A percentile compares a stretch with the other conserved stretches of the same genome.
These are phyloP conservation scores for Phytophthora meadii DNA, from an alignment of 352 stramenopile genomes.

Conservation along the genomic window DNA sequence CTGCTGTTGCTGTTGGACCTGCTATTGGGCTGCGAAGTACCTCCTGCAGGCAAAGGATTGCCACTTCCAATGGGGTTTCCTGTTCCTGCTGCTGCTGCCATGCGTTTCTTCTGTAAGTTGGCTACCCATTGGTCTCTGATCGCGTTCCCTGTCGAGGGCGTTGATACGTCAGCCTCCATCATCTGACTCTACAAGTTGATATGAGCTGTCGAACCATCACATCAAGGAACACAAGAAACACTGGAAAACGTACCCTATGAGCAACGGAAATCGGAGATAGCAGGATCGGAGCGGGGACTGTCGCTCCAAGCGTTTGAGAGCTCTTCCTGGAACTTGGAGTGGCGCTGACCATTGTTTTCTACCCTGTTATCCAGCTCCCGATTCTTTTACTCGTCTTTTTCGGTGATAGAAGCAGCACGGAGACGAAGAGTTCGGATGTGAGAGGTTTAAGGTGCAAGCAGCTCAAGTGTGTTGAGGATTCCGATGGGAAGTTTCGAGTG, in stretches of 20 bases:
- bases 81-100: slow-evolving; percentile 41
- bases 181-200: slow-evolving; percentile 35
- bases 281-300: slow-evolving; percentile 34
- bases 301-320: slow-evolving; percentile 10
- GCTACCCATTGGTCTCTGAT: slow-evolving; percentile 87
- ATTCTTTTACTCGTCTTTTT: slow-evolving; percentile 20
- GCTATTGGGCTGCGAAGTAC: slow-evolving; percentile 13
- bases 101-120: slow-evolving; percentile 82
- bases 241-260: slow-evolving; percentile 43
- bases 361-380: slow-evolving; percentile 14
- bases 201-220: slow-evolving; percentile 13
- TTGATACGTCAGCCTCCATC: slow-evolving; percentile 29
- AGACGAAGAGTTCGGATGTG: slow-evolving; percentile 47
- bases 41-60: slow-evolving; percentile 24
- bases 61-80: slow-evolving; percentile 33
- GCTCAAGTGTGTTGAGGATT: slow-evolving; percentile 21
- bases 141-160: slow-evolving; percentile 51
- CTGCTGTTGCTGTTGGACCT: slow-evolving; percentile 29
- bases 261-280: slow-evolving; percentile 62
- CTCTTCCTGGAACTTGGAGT: slow-evolving; percentile 17
- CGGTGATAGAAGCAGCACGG: slow-evolving; percentile 27
- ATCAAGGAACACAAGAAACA: slow-evolving; percentile 10
- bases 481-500: slow-evolving; percentile 45
- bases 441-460: slow-evolving; percentile 4
- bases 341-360: slow-evolving; percentile 37